phyloP scores from a whole-genome alignment of 169 alveolate species.

The Plasmodium ovale region DNA sequence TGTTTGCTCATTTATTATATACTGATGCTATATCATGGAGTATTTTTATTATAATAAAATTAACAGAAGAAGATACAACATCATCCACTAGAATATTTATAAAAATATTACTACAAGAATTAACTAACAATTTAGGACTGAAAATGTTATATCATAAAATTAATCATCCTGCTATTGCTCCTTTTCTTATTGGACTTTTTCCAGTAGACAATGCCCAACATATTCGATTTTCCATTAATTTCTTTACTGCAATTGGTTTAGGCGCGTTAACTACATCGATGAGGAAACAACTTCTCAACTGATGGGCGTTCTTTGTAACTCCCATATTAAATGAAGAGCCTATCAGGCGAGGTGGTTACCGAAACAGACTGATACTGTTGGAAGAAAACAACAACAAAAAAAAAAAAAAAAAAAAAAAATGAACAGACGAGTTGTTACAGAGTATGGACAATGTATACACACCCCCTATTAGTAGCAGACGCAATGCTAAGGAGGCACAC shows the following conservation, averaged over 20 bases:
- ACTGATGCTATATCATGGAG: constrained; percentile 90
- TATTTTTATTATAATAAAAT: constrained; percentile 90
- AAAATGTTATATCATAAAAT: constrained; percentile 83
- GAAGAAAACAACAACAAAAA: neutral
- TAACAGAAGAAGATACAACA: constrained; percentile 98
- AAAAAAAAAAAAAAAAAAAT: no score
- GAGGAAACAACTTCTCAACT: constrained; percentile 87
- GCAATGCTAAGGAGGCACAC: neutral
- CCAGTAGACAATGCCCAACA: constrained; percentile 95
- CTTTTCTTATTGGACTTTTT: constrained; percentile 93
- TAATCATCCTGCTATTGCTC: constrained; percentile 89
- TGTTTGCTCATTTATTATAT: constrained; percentile 96
- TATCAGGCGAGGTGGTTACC: no score
- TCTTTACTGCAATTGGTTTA: constrained; percentile 97
- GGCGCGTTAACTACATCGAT: constrained; percentile 95
- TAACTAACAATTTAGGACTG: constrained; percentile 92
- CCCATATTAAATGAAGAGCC: no score
- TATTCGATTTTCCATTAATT: constrained; percentile 97
- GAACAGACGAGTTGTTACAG: no score
- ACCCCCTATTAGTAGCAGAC: no score
- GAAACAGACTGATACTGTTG: no score
- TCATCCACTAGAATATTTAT: constrained; percentile 97
- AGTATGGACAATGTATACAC: no score
- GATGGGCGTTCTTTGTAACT: no score
- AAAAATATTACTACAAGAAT: constrained; percentile 95